These are phyloP conservation scores for Astragalus membranaceus DNA, from an alignment of 306 rosid species.

Conservation along the genomic window DNA sequence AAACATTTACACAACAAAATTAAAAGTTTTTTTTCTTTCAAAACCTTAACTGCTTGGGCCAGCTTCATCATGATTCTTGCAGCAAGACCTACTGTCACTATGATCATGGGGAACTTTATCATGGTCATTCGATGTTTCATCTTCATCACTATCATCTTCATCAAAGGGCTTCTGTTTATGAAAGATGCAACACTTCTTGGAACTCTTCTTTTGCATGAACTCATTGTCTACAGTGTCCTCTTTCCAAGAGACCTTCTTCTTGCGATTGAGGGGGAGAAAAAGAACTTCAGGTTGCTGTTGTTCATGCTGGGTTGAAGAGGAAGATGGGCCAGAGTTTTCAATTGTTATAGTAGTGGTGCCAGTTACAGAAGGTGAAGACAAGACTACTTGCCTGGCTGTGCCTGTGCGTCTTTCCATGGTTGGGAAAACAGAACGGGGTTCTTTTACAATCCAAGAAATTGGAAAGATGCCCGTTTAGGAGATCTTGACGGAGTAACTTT, in stretches of 20 bases:
- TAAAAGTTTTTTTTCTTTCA: background rate
- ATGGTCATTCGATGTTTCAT: slow-evolving; percentile 25
- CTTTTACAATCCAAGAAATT: background rate
- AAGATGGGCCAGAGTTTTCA: slow-evolving; percentile 26
- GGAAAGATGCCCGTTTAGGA: background rate
- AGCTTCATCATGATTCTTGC: slow-evolving; percentile 35
- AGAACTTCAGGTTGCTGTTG: slow-evolving; percentile 48
- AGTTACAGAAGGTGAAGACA: slow-evolving; percentile 24
- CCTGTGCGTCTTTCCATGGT: slow-evolving; percentile 23
- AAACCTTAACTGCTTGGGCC: slow-evolving; percentile 36
- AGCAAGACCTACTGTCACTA: slow-evolving; percentile 34
- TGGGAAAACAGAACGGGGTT: background rate
- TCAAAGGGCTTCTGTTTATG: slow-evolving; percentile 65
- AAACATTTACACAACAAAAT: background rate
- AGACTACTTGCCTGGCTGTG: slow-evolving; percentile 1
- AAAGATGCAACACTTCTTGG: slow-evolving; percentile 93
- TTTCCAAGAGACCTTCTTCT: slow-evolving; percentile 89
- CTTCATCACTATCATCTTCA: slow-evolving; percentile 81
- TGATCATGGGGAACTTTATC: slow-evolving; percentile 25
- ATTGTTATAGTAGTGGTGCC: slow-evolving; percentile 49
- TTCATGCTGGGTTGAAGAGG: slow-evolving; percentile 39
- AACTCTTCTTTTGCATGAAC: slow-evolving; percentile 93
- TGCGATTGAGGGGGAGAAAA: slow-evolving; percentile 65
- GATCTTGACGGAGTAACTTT: background rate
- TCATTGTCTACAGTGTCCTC: slow-evolving; percentile 95